Conservation (phyloP, 345 rosid genomes). For the Gossypium arboreum region DNA sequence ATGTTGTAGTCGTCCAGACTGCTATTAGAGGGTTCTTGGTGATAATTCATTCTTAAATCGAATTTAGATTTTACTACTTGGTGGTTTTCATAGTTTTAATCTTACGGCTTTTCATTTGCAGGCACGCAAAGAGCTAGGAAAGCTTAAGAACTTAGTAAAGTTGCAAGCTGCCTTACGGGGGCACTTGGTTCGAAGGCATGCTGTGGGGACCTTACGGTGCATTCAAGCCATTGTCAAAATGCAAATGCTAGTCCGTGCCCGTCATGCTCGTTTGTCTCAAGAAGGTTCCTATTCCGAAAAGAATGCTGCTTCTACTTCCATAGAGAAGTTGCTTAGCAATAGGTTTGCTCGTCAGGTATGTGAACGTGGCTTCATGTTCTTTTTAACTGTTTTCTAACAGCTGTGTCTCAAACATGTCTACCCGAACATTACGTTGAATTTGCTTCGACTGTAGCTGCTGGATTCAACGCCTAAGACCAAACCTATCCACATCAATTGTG, state of each 20-base stretch:
- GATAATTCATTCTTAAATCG: background rate
- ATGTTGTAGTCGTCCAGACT: slow-evolving; percentile 46
- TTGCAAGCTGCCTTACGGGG: slow-evolving; percentile 97
- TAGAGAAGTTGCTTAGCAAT: slow-evolving; percentile 70
- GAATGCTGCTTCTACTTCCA: slow-evolving; percentile 38
- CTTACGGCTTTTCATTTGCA: slow-evolving; percentile 21
- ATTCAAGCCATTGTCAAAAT: slow-evolving; percentile 87
- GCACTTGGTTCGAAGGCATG: slow-evolving; percentile 84
- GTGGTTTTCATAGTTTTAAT: background rate
- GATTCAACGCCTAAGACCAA: slow-evolving; percentile 63
- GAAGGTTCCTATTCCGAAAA: slow-evolving; percentile 25
- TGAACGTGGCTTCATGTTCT: background rate
- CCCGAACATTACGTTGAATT: slow-evolving; percentile 4
- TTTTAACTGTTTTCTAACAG: slow-evolving; percentile 14
- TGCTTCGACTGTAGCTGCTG: slow-evolving; percentile 54
- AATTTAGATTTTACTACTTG: background rate
- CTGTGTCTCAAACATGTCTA: slow-evolving; percentile 12
- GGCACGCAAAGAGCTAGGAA: slow-evolving; percentile 64
- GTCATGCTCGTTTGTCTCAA: slow-evolving; percentile 35
- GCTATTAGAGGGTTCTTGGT: slow-evolving; percentile 60
- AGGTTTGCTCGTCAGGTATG: slow-evolving; percentile 84
- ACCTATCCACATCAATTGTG: slow-evolving; percentile 72
- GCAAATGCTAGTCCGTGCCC: slow-evolving; percentile 70
- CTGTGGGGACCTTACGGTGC: slow-evolving; percentile 78
- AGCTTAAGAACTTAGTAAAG: slow-evolving; percentile 65